Base-by-base conservation (phyloP, 148 eudicot genomes). In the Chenopodium formosanum region DNA sequence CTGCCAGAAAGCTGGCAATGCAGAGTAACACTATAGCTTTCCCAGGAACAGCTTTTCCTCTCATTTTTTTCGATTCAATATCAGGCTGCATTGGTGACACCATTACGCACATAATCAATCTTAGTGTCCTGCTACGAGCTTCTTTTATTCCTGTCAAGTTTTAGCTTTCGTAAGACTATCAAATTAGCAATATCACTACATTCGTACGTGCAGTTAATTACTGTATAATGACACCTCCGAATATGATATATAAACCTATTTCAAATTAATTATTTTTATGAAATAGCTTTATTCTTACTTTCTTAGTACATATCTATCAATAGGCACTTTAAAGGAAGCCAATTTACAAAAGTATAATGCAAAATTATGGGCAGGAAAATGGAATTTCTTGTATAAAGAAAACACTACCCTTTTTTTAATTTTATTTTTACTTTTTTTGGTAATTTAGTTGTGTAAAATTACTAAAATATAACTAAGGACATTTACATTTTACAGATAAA, bases 1-100 rank as follows among this genome's bases (percentile, higher is more conserved):
- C 98, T 34, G 88, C 93, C 3, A 94, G 88, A 84, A 94, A 92
- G 82, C 97, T 90, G 7, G 91, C 92, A 27, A 91, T 72, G 86
- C 97, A 94, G 13, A 94, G 87, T 40, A 88, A 75, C 7, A 92
- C 63, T 7, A 92, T 86, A 53, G 89, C 84, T 76, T 90, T 94
- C 47, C 84, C 90, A 0, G 93, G 84, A 78, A 92, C 84, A 63
- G 83, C 60, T 81, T 87, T 92, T 68, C 86, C 93, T 58, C 94
- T 82, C 94, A 91, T 94, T 85, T 88, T 91, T 83, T 85, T 86
- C 0, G 78, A 80, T n/a, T 81, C 84, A 48, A 53, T 80, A 47
- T 82, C 73, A 22, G 75, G 70, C 70, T 87, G 86, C 88, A 80
- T 66, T 58, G 73, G 85, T 80, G 77, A 78, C 73, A 70, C 77